A percentile compares a stretch with the other conserved stretches of the same genome.
These are phyloP conservation scores for Mycena galericulata DNA, from an alignment of 768 basidiomycete genomes.

Conservation along the genomic window DNA sequence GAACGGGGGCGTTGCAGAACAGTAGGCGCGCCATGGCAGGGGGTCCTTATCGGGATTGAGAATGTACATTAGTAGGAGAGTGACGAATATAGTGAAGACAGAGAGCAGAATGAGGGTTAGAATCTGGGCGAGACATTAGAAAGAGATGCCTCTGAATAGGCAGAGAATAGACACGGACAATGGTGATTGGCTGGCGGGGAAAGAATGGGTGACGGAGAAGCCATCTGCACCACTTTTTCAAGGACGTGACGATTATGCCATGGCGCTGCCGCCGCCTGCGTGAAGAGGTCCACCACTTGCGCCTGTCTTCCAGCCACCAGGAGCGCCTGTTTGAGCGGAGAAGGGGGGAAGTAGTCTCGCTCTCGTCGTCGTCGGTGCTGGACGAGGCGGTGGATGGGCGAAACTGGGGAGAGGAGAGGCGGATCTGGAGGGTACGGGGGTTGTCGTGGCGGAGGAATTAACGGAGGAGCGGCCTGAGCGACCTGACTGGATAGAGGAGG, in stretches of 20 bases:
- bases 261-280: constrained; percentile 66
- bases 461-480: constrained; percentile 53
- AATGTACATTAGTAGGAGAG: constrained; percentile 89
- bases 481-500: constrained; percentile 49
- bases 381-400: constrained; percentile 61
- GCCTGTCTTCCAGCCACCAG: constrained; percentile 59
- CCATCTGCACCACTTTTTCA: constrained; percentile 67
- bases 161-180: constrained; percentile 62
- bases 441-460: constrained; percentile 56
- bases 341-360: constrained; percentile 66
- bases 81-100: constrained; percentile 84
- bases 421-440: constrained; percentile 73
- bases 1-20: constrained; percentile 70
- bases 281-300: constrained; percentile 69
- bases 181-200: constrained; percentile 83
- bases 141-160: neutral
- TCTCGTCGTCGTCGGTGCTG: constrained; percentile 71
- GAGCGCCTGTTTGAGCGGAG: constrained; percentile 49
- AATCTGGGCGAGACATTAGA: constrained; percentile 56
- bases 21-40: constrained; percentile 94
- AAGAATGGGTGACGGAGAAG: constrained; percentile 80
- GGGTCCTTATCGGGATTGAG: constrained; percentile 97
- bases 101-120: constrained; percentile 82
- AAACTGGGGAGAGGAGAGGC: constrained; percentile 71
- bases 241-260: constrained; percentile 57